Evolutionary conservation across 176 grass and related monocot species (phyloP), one percentile per base, ranked within the genome.

Genomic region (Eleusine coracana): DNA sequence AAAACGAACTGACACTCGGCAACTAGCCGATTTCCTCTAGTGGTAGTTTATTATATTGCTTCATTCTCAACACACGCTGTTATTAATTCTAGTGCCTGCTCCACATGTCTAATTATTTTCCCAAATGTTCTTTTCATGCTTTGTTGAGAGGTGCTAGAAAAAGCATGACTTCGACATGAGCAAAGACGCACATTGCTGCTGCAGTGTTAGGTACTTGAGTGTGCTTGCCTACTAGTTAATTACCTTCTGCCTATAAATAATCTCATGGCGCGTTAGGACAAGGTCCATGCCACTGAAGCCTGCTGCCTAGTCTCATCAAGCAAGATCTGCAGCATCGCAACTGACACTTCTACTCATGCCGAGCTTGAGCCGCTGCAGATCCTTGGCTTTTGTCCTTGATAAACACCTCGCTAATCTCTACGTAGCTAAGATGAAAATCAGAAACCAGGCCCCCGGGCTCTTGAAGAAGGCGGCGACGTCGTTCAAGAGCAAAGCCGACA

Each of bases 391-490:
- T 7, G 5, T 4, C 21, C 18, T 20, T 85, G 41, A 77, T 37
- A 81, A 28, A 54, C 66, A 83, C 11, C 51, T 48, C 77, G 29
- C 21, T 41, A 23, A 45, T 2, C 29, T 86, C 63, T 29, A 20
- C n/a, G 29, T 29, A 6, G 68, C 37, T 1, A 88, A 88, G 52
- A 70, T 90, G 88, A 96, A 86, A 80, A 88, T 88, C 40, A 28
- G 78, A 71, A 95, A 46, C 10, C 44, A 93, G 77, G 85, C 80
- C 42, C 82, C 87, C 0, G 80, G 27, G 70, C 81, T 99, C 66
- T 60, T 96, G 74, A 99, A 96, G 89, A 86, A 93, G 78, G 94
- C 83, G 31, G 88, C 40, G 28, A 71, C 83, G 20, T 40, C 69
- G 25, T 50, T 93, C 16, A 99, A 76, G 79, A 84, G 66, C 76